Percentiles rank a stretch among this genome's conserved stretches.
These are phyloP conservation scores for Mucor sp. DNA, from an alignment of 371 early-diverging fungal genomes.

Conservation along the genomic window DNA sequence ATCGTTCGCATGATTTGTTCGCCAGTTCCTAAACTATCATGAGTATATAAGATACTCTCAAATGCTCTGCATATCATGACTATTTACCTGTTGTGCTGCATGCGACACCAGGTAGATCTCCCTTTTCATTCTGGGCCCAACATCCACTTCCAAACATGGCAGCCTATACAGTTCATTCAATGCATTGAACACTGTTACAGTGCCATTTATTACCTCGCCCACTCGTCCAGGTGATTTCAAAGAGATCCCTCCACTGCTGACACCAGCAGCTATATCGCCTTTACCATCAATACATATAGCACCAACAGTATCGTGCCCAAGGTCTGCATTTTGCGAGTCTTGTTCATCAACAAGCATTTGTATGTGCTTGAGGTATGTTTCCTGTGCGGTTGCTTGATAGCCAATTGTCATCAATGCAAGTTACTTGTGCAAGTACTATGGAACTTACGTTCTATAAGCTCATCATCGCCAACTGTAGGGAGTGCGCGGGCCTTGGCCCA, in stretches of 20 bases:
- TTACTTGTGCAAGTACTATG: background rate
- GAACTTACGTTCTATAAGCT: constrained; percentile 31
- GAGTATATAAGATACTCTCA: background rate
- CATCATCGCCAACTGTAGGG: constrained; percentile 18
- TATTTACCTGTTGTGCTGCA: constrained; percentile 67
- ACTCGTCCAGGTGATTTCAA: constrained; percentile 83
- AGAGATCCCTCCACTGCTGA: constrained; percentile 88
- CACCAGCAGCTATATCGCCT: constrained; percentile 76
- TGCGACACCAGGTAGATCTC: constrained; percentile 45
- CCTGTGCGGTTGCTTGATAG: constrained; percentile 11
- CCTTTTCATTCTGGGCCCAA: constrained; percentile 61
- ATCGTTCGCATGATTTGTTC: constrained; percentile 80
- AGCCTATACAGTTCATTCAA: constrained; percentile 42
- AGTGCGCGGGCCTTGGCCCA: constrained; percentile 52
- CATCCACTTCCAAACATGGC: constrained; percentile 76
- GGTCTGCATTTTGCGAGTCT: constrained; percentile 5
- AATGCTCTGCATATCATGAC: background rate
- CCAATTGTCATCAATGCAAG: background rate
- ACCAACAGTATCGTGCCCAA: constrained; percentile 84
- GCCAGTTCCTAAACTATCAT: constrained; percentile 61
- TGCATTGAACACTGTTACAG: background rate
- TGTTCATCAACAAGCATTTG: constrained; percentile 17
- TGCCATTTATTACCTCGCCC: constrained; percentile 69
- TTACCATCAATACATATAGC: constrained; percentile 73
- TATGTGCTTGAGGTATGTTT: constrained; percentile 31